These are phyloP conservation scores for Plasmodium cynomolgi DNA, from an alignment of 169 alveolate genomes.

Conservation along the genomic window DNA sequence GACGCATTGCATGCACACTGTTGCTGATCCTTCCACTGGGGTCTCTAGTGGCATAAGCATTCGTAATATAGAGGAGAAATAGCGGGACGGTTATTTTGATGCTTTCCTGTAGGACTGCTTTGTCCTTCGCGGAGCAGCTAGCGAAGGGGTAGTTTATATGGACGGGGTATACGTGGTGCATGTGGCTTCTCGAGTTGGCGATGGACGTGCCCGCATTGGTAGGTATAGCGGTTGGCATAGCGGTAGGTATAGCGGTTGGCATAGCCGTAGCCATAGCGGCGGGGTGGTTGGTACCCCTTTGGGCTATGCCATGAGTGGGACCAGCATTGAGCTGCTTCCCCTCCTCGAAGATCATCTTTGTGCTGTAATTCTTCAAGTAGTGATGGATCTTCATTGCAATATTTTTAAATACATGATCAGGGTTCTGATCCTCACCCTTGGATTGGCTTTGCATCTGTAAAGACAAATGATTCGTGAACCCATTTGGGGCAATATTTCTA, in stretches of 20 bases:
- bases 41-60: neutral
- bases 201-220: neutral
- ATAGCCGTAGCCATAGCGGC: neutral
- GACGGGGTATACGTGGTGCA: neutral
- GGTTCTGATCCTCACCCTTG: neutral
- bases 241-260: neutral
- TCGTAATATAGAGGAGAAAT: neutral
- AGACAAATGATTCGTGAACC: neutral
- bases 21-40: neutral
- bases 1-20: neutral
- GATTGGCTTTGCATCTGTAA: neutral
- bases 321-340: neutral
- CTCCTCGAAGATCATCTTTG: neutral
- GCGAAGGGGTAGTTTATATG: neutral
- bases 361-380: slow-evolving; percentile 17
- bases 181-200: neutral
- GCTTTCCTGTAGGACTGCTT: neutral
- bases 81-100: neutral
- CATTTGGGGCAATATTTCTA: neutral
- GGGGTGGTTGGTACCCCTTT: neutral
- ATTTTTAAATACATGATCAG: neutral
- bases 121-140: neutral
- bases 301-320: neutral
- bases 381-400: slow-evolving; percentile 9
- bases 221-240: neutral